These are phyloP conservation scores for Rhipidocladum racemiflorum DNA, from an alignment of 176 grass and related monocot species.

Conservation along the genomic window DNA sequence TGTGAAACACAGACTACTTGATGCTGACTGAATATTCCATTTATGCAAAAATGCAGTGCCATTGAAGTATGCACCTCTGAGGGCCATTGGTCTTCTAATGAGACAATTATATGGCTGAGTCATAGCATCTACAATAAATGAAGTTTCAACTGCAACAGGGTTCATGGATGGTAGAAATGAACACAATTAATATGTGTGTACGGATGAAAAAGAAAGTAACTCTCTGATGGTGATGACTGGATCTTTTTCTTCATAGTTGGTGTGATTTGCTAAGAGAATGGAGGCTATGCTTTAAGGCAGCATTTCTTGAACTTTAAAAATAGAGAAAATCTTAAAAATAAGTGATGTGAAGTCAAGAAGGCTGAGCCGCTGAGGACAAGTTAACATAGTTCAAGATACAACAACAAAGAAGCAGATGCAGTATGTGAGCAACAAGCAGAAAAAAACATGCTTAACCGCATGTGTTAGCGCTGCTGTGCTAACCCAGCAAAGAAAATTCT, in stretches of 20 bases:
- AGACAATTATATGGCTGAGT: not conserved
- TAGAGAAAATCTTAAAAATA: not conserved
- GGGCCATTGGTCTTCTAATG: not conserved
- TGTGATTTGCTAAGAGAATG: not conserved
- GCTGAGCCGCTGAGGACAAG: not conserved
- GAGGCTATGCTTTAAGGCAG: not conserved
- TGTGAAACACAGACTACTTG: not conserved
- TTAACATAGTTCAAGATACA: slow-evolving; percentile 8
- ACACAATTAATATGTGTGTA: not conserved
- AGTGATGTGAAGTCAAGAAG: not conserved
- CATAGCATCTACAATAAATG: not conserved
- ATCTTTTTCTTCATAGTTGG: not conserved
- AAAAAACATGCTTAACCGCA: not conserved
- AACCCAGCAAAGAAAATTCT: not conserved
- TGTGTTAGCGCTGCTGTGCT: not conserved
- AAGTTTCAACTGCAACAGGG: slow-evolving; percentile 1
- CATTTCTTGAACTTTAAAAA: not conserved
- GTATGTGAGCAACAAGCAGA: not conserved
- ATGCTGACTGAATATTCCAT: not conserved
- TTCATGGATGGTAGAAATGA: not conserved
- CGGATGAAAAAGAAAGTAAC: not conserved
- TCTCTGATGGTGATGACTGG: not conserved
- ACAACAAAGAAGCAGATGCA: not conserved
- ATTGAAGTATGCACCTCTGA: not conserved
- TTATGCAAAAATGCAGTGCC: not conserved